Base-by-base conservation (phyloP, 768 basidiomycete species). In the Hysterangium stoloniferum region DNA sequence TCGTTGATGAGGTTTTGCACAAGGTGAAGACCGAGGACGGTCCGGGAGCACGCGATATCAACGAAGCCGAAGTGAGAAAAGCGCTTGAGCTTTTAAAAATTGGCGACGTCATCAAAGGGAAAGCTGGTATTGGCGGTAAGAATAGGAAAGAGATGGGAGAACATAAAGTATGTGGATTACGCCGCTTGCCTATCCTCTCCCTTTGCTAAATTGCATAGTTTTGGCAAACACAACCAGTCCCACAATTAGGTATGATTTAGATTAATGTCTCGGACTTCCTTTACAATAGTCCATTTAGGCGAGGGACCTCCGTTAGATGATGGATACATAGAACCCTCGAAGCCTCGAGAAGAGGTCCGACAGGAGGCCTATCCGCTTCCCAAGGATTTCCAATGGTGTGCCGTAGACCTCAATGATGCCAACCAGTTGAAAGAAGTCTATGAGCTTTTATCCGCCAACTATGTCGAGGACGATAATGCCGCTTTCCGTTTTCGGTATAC, bases 401-500 rank as follows among this genome's bases (percentile, higher is more conserved):
- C 72, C 1, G 64, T 98, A 45, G 88, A 98, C 61, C 76, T 98
- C 47, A 71, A 76, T 41, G 80, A 93, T 55, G 71, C 82, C 6
- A 75, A 70, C 15, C 52, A 97, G 91, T 79, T 80, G 57, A 86
- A 88, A 61, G 96, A 99, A 63, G 82, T 97, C 11, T 89, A 96
- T 60, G 83, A 92, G 56, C 74, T 99, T 2, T 71, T 99, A 34
- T 96, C 91, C 4, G 73, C 84, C 11, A 87, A 98, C 67, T 99
- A 98, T 58, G 93, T 99, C 38, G 96, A 99, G 64, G 96, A 99
- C 62, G 85, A 89, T 57, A 86, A 91, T 44, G 94, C 94, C 4
- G 76, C 86, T n/a, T 96, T 98, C 75, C 81, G 96, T 31, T 97
- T 99, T 74, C 82, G 89, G 62, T 99, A 99, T 60, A 88, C 85